A percentile compares a stretch with the other conserved stretches of the same genome.
phyloP scores from a whole-genome alignment of 495 filamentous ascomycete genomes.

The Talaromyces stipitatus region DNA sequence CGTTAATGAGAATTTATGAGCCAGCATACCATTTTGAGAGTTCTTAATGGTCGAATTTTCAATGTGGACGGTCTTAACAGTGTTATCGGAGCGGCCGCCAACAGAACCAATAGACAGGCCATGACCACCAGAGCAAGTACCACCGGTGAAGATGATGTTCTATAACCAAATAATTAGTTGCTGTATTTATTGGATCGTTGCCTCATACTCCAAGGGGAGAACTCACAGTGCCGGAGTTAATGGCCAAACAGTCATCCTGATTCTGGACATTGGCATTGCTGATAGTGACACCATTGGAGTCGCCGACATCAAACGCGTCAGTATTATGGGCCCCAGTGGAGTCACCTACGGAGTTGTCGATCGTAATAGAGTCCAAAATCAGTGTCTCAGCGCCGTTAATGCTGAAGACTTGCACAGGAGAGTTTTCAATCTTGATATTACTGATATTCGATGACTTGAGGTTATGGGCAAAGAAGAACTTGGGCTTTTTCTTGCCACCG shows the following conservation, averaged over 20 bases:
- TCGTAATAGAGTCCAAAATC: conserved; percentile 41
- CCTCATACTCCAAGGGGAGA: no score
- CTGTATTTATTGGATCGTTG: no score
- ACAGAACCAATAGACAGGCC: conserved; percentile 61
- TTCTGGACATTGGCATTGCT: conserved; percentile 47
- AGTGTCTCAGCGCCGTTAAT: conserved; percentile 47
- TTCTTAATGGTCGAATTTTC: conserved; percentile 41
- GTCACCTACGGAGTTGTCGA: conserved; percentile 54
- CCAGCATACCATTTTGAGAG: conserved; percentile 41
- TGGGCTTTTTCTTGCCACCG: conserved; percentile 49
- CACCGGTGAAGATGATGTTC: conserved; percentile 49
- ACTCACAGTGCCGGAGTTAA: conserved; percentile 47
- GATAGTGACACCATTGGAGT: conserved; percentile 45
- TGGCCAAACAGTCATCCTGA: conserved; percentile 59
- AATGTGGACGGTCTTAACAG: conserved; percentile 48
- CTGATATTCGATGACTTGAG: conserved; percentile 35
- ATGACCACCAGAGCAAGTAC: conserved; percentile 53
- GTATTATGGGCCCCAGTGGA: conserved; percentile 49
- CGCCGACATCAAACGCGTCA: conserved; percentile 57
- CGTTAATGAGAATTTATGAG: not conserved
- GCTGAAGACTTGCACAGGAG: conserved; percentile 54
- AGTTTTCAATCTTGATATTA: conserved; percentile 42
- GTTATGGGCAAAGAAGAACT: conserved; percentile 48
- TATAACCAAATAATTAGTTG: no score
- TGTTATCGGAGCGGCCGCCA: conserved; percentile 53